A percentile compares a stretch with the other conserved stretches of the same genome.
These are phyloP conservation scores for Backusella tarrabulga DNA, from an alignment of 192 early-diverging fungal species.

Conservation along the genomic window DNA sequence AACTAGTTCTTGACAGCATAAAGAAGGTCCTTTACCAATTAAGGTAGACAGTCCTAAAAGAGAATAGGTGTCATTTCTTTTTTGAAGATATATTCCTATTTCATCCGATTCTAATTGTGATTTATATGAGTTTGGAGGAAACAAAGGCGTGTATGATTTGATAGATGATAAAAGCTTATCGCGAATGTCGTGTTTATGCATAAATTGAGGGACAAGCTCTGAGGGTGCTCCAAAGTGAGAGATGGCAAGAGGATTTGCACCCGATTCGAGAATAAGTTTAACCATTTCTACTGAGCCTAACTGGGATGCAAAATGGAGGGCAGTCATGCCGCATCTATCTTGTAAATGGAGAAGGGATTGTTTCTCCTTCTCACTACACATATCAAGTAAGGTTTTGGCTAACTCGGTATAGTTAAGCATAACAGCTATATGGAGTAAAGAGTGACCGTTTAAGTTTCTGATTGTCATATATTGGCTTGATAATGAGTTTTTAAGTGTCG, in stretches of 20 bases:
- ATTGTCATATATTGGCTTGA: neutral
- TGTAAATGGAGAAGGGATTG: conserved; percentile 37
- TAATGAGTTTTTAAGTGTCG: neutral
- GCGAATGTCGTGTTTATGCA: neutral
- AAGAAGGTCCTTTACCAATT: conserved; percentile 28
- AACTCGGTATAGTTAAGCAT: conserved; percentile 58
- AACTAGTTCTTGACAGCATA: neutral
- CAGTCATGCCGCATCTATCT: conserved; percentile 71
- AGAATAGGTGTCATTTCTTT: conserved; percentile 49
- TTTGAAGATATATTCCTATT: conserved; percentile 26
- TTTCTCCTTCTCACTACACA: neutral
- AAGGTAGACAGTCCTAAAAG: conserved; percentile 56
- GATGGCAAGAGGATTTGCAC: conserved; percentile 18
- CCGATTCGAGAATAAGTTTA: conserved; percentile 50
- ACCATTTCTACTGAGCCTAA: conserved; percentile 47
- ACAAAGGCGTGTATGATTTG: neutral
- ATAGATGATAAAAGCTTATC: neutral
- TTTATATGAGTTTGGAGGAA: neutral
- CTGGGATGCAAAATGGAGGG: conserved; percentile 70
- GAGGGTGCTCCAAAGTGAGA: neutral
- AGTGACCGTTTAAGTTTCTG: conserved; percentile 45
- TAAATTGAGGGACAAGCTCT: neutral
- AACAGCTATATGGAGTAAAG: conserved; percentile 63
- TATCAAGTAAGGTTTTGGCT: conserved; percentile 34
- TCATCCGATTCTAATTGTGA: conserved; percentile 22